Conservation (phyloP, 1,139 yeast genomes). For the Pichia sp. region DNA sequence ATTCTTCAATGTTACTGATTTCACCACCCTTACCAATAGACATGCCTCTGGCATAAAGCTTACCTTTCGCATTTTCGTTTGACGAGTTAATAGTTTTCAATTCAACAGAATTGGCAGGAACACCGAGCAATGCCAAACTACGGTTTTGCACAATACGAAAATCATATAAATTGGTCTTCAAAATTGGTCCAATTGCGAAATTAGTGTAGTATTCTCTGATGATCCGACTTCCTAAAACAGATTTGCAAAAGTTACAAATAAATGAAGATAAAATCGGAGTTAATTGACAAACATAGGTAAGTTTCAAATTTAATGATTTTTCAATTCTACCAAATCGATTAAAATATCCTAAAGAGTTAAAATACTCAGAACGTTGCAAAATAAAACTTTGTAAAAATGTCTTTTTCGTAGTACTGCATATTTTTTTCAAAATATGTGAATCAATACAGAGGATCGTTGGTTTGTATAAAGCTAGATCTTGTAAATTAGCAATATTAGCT, state of each 20-base stretch:
- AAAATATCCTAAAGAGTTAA: constrained; percentile 35
- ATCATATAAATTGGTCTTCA: constrained; percentile 56
- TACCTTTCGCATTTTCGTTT: constrained; percentile 40
- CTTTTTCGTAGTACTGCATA: constrained; percentile 12
- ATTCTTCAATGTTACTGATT: constrained; percentile 39
- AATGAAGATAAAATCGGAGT: constrained; percentile 24
- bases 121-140: constrained; percentile 31
- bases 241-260: constrained; percentile 39
- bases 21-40: constrained; percentile 46
- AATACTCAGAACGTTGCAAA: constrained; percentile 20
- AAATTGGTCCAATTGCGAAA: constrained; percentile 51
- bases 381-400: constrained; percentile 14
- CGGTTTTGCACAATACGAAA: constrained; percentile 39
- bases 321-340: constrained; percentile 28
- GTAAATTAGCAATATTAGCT: constrained; percentile 2
- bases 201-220: constrained; percentile 45
- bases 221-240: constrained; percentile 44
- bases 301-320: constrained; percentile 14
- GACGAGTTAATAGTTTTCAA: constrained; percentile 37
- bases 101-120: constrained; percentile 46
- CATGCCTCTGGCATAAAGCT: constrained; percentile 56
- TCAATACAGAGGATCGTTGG: constrained; percentile 23
- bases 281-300: constrained; percentile 19
- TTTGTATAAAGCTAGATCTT: constrained; percentile 4
- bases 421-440: constrained; percentile 12